Evolutionary conservation across 2,329 filamentous ascomycete species (phyloP).

Genomic region (Trichoderma sp.): DNA sequence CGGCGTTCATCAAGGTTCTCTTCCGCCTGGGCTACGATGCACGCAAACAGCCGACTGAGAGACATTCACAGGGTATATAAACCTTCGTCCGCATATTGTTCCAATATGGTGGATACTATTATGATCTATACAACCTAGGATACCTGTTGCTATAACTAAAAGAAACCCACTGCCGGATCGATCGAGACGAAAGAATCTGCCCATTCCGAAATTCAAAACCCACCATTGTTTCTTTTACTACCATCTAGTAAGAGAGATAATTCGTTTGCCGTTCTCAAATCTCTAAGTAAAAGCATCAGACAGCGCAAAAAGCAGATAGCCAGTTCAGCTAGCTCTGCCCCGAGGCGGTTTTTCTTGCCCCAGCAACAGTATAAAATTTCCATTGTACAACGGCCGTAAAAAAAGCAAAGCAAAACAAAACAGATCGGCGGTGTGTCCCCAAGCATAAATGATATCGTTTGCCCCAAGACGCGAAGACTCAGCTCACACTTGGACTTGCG

Average conservation of each 20-base stretch:
- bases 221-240: background rate
- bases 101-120: background rate
- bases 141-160: background rate
- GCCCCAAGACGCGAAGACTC: background rate
- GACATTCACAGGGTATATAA: background rate
- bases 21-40: background rate
- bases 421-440: background rate
- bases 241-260: background rate
- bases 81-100: background rate
- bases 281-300: background rate
- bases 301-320: background rate
- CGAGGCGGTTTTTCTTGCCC: background rate
- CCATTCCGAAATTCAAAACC: background rate
- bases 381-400: background rate
- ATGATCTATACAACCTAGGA: slow-evolving; percentile 1
- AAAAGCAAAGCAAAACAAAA: background rate
- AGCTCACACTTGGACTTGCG: slow-evolving; percentile 41
- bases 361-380: background rate
- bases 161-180: background rate
- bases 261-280: background rate
- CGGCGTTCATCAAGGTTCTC: background rate
- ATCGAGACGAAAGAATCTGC: background rate
- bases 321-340: background rate
- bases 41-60: background rate
- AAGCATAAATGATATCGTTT: background rate